Base-by-base conservation (phyloP, 2,329 filamentous ascomycete genomes). In the Lachnellula willkommii region DNA sequence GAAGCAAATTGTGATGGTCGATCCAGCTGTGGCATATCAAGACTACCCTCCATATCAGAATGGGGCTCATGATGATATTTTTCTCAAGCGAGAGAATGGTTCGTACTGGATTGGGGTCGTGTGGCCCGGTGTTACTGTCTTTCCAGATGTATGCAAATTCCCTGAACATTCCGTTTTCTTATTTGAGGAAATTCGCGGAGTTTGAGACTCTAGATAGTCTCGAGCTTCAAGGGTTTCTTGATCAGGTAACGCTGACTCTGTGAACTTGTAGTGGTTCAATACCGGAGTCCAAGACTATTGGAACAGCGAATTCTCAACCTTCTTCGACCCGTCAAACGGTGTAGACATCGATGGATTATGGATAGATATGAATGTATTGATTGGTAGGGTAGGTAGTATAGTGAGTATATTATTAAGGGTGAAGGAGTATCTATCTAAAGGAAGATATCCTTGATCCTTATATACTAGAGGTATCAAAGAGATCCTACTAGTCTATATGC, bases 281-380 rank as follows among this genome's bases (percentile, higher is more conserved):
- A 77, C 79, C 7, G 82, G 82, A 51, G 81, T 83, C 1, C 78
- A 83, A 48, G 65, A 72, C 1, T 94, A 84, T 70, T 93, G 89
- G 89, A 83, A 83, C 60, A 75, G 77, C 4, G 80, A 92, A 66
- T 86, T 93, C 63, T 70, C 67, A 0, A 69, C 66, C 1, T 89
- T 89, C 73, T 91, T 92, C 72, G 70, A 78, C 57, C 71, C 79
- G 0, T 74, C 83, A 0, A 77, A 72, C 2, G 89, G 88, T 32
- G 77, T 93, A 15, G 82, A 92, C 61, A 86, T 93, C 49, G 89
- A 93, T 59, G 89, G 81, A 1, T 74, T 93, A 1, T 92, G 88
- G 85, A 89, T 89, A 61, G 87, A 90, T 63, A 82, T 87, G 80
- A 84, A 83, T n/a, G n/a, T n/a, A n/a, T n/a, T n/a, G n/a, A n/a